These are phyloP conservation scores for Ophiocytium majus DNA, from an alignment of 352 stramenopile genomes.

Conservation along the genomic window DNA sequence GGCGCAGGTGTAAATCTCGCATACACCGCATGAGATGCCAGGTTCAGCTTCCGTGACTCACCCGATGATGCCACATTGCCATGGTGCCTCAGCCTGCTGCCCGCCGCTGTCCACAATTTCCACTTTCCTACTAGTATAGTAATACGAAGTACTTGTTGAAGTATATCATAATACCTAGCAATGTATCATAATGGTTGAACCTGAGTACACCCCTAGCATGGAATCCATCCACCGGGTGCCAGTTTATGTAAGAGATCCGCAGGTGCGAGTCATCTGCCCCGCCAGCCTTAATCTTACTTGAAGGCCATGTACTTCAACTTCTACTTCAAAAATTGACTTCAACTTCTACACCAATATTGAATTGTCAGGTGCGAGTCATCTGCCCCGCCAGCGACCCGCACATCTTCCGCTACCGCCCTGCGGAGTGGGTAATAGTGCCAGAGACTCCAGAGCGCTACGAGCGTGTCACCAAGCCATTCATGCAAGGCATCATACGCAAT, in stretches of 20 bases:
- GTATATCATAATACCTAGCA: too few relatives aligned
- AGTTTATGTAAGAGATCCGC: not conserved
- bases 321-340: not conserved
- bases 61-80: not conserved
- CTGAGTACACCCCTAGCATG: too few relatives aligned
- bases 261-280: slow-evolving; percentile 24
- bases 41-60: too few relatives aligned
- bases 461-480: slow-evolving; percentile 27
- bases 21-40: too few relatives aligned
- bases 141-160: too few relatives aligned
- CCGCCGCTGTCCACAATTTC: not conserved
- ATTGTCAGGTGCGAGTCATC: slow-evolving; percentile 33
- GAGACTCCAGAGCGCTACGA: slow-evolving; percentile 43
- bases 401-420: slow-evolving; percentile 33
- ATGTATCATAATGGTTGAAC: not conserved
- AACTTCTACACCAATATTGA: slow-evolving; percentile 14
- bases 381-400: slow-evolving; percentile 35
- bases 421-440: slow-evolving; percentile 32
- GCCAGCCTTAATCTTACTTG: too few relatives aligned
- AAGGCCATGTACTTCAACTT: too few relatives aligned
- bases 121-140: not conserved
- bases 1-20: too few relatives aligned
- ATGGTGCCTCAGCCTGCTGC: not conserved
- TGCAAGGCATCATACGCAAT: slow-evolving; percentile 28
- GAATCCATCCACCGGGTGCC: not conserved